A percentile compares a stretch with the other conserved stretches of the same genome.
Evolutionary conservation across 2,329 filamentous ascomycete genomes (phyloP).

Genomic region (Zarea fungicola): DNA sequence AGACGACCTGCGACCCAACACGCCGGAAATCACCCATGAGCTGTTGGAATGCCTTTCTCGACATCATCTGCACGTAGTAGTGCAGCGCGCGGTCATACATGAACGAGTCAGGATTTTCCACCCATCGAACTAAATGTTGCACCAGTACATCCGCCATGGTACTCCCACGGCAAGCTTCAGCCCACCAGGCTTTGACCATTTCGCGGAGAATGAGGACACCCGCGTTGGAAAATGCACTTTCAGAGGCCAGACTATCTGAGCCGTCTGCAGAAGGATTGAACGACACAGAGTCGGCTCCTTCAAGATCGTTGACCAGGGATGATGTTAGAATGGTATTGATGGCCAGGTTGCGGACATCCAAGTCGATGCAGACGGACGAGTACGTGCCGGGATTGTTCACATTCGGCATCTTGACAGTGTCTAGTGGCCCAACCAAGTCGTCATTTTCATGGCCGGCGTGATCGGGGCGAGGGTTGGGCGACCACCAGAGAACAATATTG

Average conservation of each 20-base stretch:
- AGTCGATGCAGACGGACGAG: conserved; percentile 90
- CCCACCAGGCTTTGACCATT: conserved; percentile 99
- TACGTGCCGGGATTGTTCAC: conserved; percentile 93
- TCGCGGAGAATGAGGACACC: conserved; percentile 87
- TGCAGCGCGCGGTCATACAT: conserved; percentile 92
- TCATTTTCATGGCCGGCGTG: conserved; percentile 95
- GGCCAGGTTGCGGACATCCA: conserved; percentile 87
- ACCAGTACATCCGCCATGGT: conserved; percentile 97
- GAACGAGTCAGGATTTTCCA: conserved; percentile 87
- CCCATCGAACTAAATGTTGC: conserved; percentile 94
- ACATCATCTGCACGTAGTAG: conserved; percentile 99
- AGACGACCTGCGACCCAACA: conserved; percentile 93
- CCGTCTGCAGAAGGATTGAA: conserved; percentile 57
- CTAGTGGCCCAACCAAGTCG: conserved; percentile 75
- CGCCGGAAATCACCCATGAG: conserved; percentile 95
- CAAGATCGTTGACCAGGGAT: conserved; percentile 92
- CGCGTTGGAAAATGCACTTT: conserved; percentile 88
- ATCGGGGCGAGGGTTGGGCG: conserved; percentile 76
- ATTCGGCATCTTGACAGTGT: conserved; percentile 84
- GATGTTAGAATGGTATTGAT: conserved; percentile 98
- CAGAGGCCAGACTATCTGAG: conserved; percentile 62
- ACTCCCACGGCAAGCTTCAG: conserved; percentile 82
- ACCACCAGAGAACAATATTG: conserved; percentile 97
- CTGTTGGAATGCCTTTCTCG: conserved; percentile 92
- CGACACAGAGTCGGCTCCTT: conserved; percentile 80